Evolutionary conservation across 805 yeast species (phyloP).

Genomic region (Metschnikowia henanensis): DNA sequence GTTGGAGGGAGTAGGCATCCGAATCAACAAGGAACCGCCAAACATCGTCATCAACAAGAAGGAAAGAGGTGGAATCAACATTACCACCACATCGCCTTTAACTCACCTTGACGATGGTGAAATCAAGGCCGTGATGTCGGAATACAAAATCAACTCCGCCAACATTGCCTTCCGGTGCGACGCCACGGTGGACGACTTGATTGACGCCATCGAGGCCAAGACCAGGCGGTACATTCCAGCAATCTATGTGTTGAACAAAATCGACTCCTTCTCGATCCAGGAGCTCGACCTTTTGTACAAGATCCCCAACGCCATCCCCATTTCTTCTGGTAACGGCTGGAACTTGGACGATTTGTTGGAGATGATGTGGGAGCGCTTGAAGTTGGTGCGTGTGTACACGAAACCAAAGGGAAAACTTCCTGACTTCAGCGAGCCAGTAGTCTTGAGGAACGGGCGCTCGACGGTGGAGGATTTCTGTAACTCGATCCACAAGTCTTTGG

Average conservation of each 20-base stretch:
- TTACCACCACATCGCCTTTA: conserved; percentile 90
- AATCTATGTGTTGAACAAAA: conserved; percentile 89
- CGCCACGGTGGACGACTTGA: conserved; percentile 95
- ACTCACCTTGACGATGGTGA: conserved; percentile 92
- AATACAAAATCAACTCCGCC: conserved; percentile 92
- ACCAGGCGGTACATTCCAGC: conserved; percentile 95
- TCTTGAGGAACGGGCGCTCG: conserved; percentile 76
- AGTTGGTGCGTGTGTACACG: conserved; percentile 93
- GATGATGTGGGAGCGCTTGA: conserved; percentile 91
- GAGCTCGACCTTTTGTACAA: conserved; percentile 88
- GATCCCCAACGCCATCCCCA: conserved; percentile 97
- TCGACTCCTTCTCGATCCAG: conserved; percentile 91
- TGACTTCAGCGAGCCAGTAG: conserved; percentile 94
- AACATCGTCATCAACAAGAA: conserved; percentile 89
- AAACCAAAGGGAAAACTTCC: conserved; percentile 95
- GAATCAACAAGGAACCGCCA: conserved; percentile 90
- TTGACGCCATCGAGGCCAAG: conserved; percentile 89
- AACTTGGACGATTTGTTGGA: conserved; percentile 93
- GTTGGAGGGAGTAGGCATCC: conserved; percentile 95
- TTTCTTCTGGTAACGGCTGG: conserved; percentile 96
- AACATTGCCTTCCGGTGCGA: conserved; percentile 96
- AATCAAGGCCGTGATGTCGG: conserved; percentile 93
- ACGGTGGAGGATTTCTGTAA: conserved; percentile 96
- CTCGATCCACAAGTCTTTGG: conserved; percentile 91
- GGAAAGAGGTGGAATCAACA: conserved; percentile 94